Conservation (phyloP, 1,139 yeast genomes). For the Yamadazyma triangularis region DNA sequence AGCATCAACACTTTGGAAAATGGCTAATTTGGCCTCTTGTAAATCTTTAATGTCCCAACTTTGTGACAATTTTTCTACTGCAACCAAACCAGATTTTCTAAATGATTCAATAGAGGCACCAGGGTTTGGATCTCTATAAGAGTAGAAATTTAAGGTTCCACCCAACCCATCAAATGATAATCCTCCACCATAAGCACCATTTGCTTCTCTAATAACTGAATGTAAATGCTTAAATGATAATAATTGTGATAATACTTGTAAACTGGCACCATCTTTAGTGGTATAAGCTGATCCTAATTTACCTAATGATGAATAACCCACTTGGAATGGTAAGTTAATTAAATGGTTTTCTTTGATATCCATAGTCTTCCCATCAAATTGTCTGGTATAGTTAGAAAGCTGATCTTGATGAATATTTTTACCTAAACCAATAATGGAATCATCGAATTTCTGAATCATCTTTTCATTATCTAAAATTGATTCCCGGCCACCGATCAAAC, state of each 20-base stretch:
- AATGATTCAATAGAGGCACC: constrained; percentile 62
- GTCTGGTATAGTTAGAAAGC: constrained; percentile 8
- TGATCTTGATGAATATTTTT: constrained; percentile 4
- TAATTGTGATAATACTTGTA: constrained; percentile 78
- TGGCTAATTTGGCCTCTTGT: constrained; percentile 83
- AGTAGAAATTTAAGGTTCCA: constrained; percentile 77
- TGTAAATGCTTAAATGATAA: constrained; percentile 82
- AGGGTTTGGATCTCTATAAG: constrained; percentile 93
- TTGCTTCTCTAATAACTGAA: constrained; percentile 87
- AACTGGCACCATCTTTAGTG: constrained; percentile 74
- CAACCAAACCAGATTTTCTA: constrained; percentile 52
- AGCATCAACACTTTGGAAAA: constrained; percentile 89
- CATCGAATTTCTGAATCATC: constrained; percentile 34
- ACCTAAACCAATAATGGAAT: constrained; percentile 4
- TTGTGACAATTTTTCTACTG: constrained; percentile 44
- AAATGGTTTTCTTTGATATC: constrained; percentile 29
- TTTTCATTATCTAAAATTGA: constrained; percentile 38
- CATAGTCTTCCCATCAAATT: constrained; percentile 6
- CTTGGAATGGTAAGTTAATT: constrained; percentile 82
- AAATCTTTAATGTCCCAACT: constrained; percentile 56
- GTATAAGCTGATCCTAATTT: constrained; percentile 64
- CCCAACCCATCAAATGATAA: constrained; percentile 77
- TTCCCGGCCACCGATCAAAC: constrained; percentile 54
- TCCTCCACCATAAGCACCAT: constrained; percentile 99
- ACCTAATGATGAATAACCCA: constrained; percentile 75